Conservation (phyloP, 176 grass and related monocot genomes). For the Phoenix roebelenii region DNA sequence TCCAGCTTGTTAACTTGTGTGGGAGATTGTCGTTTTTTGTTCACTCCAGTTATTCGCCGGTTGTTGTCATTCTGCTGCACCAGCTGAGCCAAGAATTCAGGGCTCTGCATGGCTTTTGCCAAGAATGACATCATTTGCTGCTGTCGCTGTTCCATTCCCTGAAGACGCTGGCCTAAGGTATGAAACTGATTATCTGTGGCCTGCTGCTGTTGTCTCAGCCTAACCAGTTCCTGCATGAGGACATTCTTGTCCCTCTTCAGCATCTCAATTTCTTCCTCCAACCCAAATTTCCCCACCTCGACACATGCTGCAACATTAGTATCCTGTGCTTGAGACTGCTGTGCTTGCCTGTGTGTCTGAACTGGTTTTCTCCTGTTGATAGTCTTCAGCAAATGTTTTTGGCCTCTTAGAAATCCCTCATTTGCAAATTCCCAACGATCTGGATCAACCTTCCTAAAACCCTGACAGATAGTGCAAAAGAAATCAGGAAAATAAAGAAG, state of each 20-base stretch:
- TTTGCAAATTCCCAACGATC: slow-evolving; percentile 94
- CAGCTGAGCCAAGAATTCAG: slow-evolving; percentile 40
- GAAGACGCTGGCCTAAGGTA: slow-evolving; percentile 46
- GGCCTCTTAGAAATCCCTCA: slow-evolving; percentile 57
- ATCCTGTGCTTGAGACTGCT: slow-evolving; percentile 32
- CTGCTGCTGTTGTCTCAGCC: slow-evolving; percentile 64
- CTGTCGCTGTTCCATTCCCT: slow-evolving; percentile 69
- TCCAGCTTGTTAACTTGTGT: slow-evolving; percentile 10
- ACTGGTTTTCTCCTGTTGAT: slow-evolving; percentile 19
- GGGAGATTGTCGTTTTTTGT: slow-evolving; percentile 48
- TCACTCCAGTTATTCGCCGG: slow-evolving; percentile 31
- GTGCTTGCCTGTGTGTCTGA: slow-evolving; percentile 17
- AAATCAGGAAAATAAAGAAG: too few relatives aligned
- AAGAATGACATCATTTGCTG: slow-evolving; percentile 68
- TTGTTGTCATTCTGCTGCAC: slow-evolving; percentile 50
- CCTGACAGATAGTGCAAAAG: slow-evolving; percentile 22
- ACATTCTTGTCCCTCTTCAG: slow-evolving; percentile 77
- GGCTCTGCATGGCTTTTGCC: slow-evolving; percentile 63
- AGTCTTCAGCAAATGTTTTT: slow-evolving; percentile 47
- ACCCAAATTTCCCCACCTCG: slow-evolving; percentile 64
- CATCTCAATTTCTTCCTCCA: slow-evolving; percentile 68
- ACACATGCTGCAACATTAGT: slow-evolving; percentile 45
- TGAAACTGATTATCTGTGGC: slow-evolving; percentile 57
- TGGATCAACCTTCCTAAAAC: slow-evolving; percentile 81
- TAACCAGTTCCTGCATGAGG: slow-evolving; percentile 74